These are phyloP conservation scores for Pochonia chlamydosporia DNA, from an alignment of 2,329 filamentous ascomycete genomes.

Conservation along the genomic window DNA sequence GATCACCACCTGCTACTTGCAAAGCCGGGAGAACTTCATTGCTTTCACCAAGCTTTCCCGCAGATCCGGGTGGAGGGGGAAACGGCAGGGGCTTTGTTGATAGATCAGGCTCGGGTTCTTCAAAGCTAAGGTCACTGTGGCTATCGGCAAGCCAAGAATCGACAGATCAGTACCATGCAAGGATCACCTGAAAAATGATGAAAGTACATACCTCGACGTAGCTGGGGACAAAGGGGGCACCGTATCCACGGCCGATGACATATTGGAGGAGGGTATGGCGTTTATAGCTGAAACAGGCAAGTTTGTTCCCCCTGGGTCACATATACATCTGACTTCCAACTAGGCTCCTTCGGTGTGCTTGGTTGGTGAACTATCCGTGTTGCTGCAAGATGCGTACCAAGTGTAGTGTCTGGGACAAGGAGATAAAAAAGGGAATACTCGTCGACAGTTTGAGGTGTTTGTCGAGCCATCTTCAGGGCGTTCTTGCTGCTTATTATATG, in stretches of 20 bases:
- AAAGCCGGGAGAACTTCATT: conserved; percentile 7
- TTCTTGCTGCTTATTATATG: neutral
- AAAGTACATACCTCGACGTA: neutral
- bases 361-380: neutral
- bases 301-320: neutral
- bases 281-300: neutral
- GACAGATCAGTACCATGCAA: neutral
- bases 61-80: neutral
- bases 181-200: neutral
- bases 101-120: conserved; percentile 9
- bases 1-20: conserved; percentile 9
- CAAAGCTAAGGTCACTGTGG: conserved; percentile 10
- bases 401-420: too few species aligned
- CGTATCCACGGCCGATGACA: neutral
- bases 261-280: neutral
- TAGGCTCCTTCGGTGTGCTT: neutral
- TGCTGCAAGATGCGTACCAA: neutral
- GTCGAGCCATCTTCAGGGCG: neutral
- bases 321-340: neutral
- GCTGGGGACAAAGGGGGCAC: neutral
- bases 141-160: neutral
- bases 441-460: too few species aligned
- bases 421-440: neutral
- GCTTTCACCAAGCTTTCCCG: neutral
- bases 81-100: conserved; percentile 9